Conservation (phyloP, 441 rosid species). For the Adansonia grandidieri region DNA sequence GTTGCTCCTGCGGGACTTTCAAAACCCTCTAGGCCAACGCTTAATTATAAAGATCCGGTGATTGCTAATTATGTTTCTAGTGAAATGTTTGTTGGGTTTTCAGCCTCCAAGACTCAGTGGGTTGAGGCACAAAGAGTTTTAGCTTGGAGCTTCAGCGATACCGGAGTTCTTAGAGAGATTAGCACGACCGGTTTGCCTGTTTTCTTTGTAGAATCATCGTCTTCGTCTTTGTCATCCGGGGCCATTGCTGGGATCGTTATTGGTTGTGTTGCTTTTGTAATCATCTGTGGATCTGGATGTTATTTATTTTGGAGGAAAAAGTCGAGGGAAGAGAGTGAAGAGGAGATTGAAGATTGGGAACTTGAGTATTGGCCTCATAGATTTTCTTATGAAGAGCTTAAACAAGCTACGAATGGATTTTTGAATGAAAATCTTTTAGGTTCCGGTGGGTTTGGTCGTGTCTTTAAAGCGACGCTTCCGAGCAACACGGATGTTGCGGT, state of each 20-base stretch:
- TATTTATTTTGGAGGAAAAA: conserved; percentile 46
- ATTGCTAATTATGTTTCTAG: conserved; percentile 70
- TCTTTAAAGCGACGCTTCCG: conserved; percentile 48
- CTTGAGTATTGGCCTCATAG: conserved; percentile 72
- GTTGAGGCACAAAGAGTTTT: conserved; percentile 54
- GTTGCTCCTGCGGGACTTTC: conserved; percentile 67
- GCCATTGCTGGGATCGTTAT: conserved; percentile 55
- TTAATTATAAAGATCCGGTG: conserved; percentile 52
- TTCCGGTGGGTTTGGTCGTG: conserved; percentile 62
- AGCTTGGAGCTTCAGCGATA: conserved; percentile 69
- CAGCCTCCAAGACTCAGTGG: conserved; percentile 60
- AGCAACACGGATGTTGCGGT: conserved; percentile 53
- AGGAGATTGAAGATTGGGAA: conserved; percentile 67
- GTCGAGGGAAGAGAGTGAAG: conserved; percentile 45
- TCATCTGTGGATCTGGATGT: conserved; percentile 37
- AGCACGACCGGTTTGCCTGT: conserved; percentile 64
- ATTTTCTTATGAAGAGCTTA: conserved; percentile 59
- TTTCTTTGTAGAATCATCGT: conserved; percentile 42
- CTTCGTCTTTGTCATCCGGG: conserved; percentile 50
- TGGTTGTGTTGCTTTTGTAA: conserved; percentile 41
- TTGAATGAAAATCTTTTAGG: conserved; percentile 57
- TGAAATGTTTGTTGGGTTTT: conserved; percentile 66
- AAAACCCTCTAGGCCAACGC: conserved; percentile 60
- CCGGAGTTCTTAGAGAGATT: conserved; percentile 54
- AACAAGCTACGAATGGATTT: conserved; percentile 48